Conservation (phyloP, 192 early-diverging fungal genomes). For the Coemansia reversa region DNA sequence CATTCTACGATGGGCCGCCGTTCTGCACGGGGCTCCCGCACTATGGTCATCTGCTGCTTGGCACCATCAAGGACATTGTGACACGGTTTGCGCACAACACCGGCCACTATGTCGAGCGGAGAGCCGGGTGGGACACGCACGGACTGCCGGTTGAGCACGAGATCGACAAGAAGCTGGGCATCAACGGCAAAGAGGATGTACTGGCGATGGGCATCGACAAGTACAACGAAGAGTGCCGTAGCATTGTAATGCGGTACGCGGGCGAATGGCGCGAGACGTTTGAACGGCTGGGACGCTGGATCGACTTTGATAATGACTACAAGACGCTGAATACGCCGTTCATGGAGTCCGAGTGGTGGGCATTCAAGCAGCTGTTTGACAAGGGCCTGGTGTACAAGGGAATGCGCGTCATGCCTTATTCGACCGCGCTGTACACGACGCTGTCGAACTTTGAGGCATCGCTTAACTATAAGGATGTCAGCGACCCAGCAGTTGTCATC, state of each 20-base stretch:
- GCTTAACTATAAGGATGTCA: constrained; percentile 97
- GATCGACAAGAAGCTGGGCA: constrained; percentile 88
- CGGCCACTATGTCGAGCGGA: constrained; percentile 95
- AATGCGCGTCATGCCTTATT: constrained; percentile 94
- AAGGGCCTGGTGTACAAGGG: constrained; percentile 96
- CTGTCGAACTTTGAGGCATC: constrained; percentile 97
- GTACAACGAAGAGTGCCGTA: constrained; percentile 95
- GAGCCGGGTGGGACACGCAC: constrained; percentile 91
- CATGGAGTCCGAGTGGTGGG: constrained; percentile 99
- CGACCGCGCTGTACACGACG: constrained; percentile 86
- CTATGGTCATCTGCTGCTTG: constrained; percentile 97
- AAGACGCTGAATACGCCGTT: constrained; percentile 94
- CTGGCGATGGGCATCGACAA: constrained; percentile 91
- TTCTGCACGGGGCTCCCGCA: constrained; percentile 98
- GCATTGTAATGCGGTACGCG: constrained; percentile 95
- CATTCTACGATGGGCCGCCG: constrained; percentile 98
- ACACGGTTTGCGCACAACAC: constrained; percentile 94
- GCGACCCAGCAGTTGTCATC: constrained; percentile 89
- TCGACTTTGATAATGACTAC: constrained; percentile 99
- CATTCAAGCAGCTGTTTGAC: constrained; percentile 93
- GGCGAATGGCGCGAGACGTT: constrained; percentile 91
- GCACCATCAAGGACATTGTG: constrained; percentile 99
- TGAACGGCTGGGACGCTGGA: constrained; percentile 97
- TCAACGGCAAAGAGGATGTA: constrained; percentile 78
- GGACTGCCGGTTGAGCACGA: constrained; percentile 90